Base-by-base conservation (phyloP, 2,329 filamentous ascomycete genomes). In the Fusarium stilboides region DNA sequence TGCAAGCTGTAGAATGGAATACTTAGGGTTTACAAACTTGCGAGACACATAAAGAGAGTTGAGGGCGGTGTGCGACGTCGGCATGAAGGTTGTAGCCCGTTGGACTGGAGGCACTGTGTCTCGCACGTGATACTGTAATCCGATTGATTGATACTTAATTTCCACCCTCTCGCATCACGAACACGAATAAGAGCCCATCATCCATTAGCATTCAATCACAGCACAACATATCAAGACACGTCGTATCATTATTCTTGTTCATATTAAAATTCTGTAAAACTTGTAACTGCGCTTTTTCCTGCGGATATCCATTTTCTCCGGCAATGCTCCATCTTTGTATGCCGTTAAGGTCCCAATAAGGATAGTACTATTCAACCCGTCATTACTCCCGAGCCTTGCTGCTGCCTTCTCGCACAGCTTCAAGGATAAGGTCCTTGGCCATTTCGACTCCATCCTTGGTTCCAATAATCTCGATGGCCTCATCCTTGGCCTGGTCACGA, bases 381-480 rank as follows among this genome's bases (percentile, higher is more conserved):
- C 37, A 69, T 70, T 74, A 75, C 58, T 80, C 77, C 49, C 72
- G 74, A n/a, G 74, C 45, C 73, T 77, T 79, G 73, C 72, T 79
- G 42, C 79, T 68, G 26, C 89, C 90, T 58, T 91, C 89, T 55
- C 87, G 86, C 13, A 98, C 92, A 68, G 94, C 92, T 63, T 93
- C 90, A 65, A 99, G 83, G 65, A 99, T 98, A 78, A 97, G 85
- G 62, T 97, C 90, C 83, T 92, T 94, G 50, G 96, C 96, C 79
- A 92, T 87, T 80, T 98, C 93, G 37, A 97, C 89, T 14, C 93
- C 94, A 17, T 94, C 92, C 76, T 88, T 88, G 57, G 86, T 88
- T 39, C 96, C 96, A 36, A 91, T 85, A 74, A 99, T 92, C 83
- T 97, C 94, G 77, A 99, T 98, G 6, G 95, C 93, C 80, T 98